Base-by-base conservation (phyloP, 805 yeast species). In the Metschnikowia noctiluminum region DNA sequence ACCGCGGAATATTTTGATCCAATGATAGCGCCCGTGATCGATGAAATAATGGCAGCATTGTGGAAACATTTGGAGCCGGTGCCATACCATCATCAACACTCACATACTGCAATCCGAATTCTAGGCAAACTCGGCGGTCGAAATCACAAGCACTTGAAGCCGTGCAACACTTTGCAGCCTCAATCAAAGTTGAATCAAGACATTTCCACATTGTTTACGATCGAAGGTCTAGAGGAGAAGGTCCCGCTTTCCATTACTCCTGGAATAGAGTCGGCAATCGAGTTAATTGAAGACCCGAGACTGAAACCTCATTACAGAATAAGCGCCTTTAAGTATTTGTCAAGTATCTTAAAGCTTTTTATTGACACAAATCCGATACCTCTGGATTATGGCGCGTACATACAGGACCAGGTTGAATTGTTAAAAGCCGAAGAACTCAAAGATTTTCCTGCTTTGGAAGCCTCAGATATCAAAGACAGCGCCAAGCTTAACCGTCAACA, bases 1-100 rank as follows among this genome's bases (percentile, higher is more conserved):
- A 95, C 98, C 0, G 96, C 98, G 0, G 96, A 91, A 55, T 94
- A 91, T 65, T 90, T 94, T 65, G 99, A 94, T 60, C 98, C 99
- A 2, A 91, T 94, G 62, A 84, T 94, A 51, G 97, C 91, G 61
- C 98, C 99, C 0, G 97, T 91, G 1, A 84, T 92, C 46, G 95
- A 88, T 51, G 97, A 94, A 57, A 90, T 95, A 1, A 87, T 91
- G 89, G 84, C 85, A 35, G 96, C 97, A 0, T 73, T 94, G 32
- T 94, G 97, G 92, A 84, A 81, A 53, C 94, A 92, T 58, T 68
- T 94, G 56, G 84, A 84, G 59, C 99, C 99, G 1, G 78, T 91
- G 34, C 98, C 99, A 0, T 90, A 89, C 63, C 89, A 87, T 56
- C 98, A 94, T 58, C 96, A 89, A 55, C 96, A 91, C 56, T 86